These are phyloP conservation scores for Corynascus novoguineensis DNA, from an alignment of 495 filamentous ascomycete species.

Conservation along the genomic window DNA sequence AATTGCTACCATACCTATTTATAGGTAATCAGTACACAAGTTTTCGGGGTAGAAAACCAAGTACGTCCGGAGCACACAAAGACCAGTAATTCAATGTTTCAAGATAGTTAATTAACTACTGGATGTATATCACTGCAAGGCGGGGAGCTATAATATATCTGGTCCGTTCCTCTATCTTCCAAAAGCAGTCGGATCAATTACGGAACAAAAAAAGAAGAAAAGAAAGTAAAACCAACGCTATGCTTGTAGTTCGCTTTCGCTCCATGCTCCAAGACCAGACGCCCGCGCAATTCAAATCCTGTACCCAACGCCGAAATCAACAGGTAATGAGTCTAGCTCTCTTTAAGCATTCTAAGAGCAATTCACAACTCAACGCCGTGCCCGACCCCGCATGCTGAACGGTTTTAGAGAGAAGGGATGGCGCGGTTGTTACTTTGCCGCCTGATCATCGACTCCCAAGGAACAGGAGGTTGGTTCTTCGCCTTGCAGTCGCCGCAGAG, in stretches of 20 bases:
- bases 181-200: too few species aligned
- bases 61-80: too few species aligned
- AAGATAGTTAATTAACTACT: too few species aligned
- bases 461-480: slow-evolving; percentile 8
- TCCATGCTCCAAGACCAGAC: background rate
- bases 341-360: background rate
- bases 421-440: slow-evolving; percentile 6
- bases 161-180: too few species aligned
- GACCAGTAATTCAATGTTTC: too few species aligned
- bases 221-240: too few species aligned
- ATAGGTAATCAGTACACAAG: too few species aligned
- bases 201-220: too few species aligned
- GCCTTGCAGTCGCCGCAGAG: slow-evolving; percentile 26
- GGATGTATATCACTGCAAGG: background rate
- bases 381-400: background rate
- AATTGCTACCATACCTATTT: too few species aligned
- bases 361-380: background rate
- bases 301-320: background rate
- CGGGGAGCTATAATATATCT: background rate
- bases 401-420: background rate
- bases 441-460: slow-evolving; percentile 26
- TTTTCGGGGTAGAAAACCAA: too few species aligned
- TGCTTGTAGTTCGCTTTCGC: background rate
- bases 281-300: background rate
- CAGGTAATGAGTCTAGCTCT: background rate